A percentile compares a stretch with the other conserved stretches of the same genome.
phyloP scores from a whole-genome alignment of 1,284 basidiomycete species.

The Heterobasidion parviporum region DNA sequence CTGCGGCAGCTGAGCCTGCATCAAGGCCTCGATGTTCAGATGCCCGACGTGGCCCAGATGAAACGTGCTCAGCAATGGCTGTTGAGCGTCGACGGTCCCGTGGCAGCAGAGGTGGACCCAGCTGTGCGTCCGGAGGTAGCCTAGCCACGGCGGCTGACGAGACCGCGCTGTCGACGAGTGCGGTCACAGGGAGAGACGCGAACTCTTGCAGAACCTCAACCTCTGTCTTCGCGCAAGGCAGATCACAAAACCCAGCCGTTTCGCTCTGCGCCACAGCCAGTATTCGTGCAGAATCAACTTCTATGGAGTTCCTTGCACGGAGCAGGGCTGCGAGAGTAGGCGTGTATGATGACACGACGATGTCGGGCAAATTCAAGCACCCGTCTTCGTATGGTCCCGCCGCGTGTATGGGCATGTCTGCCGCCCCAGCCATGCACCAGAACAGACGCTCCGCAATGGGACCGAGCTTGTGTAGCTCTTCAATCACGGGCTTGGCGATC shows the following conservation, averaged over 20 bases:
- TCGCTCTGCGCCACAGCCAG: not conserved
- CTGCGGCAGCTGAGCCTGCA: not conserved
- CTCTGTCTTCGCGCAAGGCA: not conserved
- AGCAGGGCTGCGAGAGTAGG: too few species aligned
- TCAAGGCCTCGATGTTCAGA: not conserved
- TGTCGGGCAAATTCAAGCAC: too few species aligned
- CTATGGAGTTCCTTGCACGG: not conserved
- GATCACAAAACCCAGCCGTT: not conserved
- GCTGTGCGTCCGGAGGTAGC: not conserved
- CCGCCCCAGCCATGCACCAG: not conserved
- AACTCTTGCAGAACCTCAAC: not conserved
- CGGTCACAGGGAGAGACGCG: not conserved
- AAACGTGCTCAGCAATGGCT: not conserved
- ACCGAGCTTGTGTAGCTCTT: not conserved
- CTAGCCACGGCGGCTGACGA: not conserved
- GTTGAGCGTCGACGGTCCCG: not conserved
- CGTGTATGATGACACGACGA: not conserved
- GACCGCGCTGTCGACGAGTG: not conserved
- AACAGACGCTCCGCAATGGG: not conserved
- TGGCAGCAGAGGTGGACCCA: not conserved
- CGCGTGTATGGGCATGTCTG: not conserved
- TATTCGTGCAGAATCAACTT: not conserved
- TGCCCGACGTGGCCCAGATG: not conserved
- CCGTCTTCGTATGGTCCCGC: not conserved
- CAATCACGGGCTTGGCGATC: not conserved